These are phyloP conservation scores for Aspergillus jensenii DNA, from an alignment of 2,329 filamentous ascomycete species.

Conservation along the genomic window DNA sequence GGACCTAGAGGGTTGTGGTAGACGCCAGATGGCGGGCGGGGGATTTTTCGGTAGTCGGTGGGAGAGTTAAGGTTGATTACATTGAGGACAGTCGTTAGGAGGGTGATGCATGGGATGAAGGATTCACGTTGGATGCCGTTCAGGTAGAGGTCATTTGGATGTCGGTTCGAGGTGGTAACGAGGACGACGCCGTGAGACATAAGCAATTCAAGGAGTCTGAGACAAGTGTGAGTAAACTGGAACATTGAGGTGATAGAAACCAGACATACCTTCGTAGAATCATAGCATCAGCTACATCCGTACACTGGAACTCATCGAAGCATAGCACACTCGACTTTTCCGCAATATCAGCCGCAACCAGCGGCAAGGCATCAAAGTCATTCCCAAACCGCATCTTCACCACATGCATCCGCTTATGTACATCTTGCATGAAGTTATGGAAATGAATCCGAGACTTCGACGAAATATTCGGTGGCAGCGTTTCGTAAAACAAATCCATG, in stretches of 20 bases:
- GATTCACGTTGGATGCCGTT: constrained; percentile 96
- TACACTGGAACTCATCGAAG: constrained; percentile 99
- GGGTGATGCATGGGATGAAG: constrained; percentile 91
- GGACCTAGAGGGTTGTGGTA: constrained; percentile 86
- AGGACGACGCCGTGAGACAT: constrained; percentile 98
- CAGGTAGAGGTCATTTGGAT: constrained; percentile 94
- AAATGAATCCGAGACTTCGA: constrained; percentile 95
- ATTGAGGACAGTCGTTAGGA: constrained; percentile 78
- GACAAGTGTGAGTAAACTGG: background rate
- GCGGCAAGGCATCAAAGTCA: constrained; percentile 86
- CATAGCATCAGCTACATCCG: constrained; percentile 98
- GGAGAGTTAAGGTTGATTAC: constrained; percentile 94
- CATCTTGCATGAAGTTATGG: constrained; percentile 99
- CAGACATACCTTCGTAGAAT: constrained; percentile 70
- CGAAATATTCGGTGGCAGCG: constrained; percentile 73
- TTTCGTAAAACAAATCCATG: constrained; percentile 98
- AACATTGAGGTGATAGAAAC: background rate
- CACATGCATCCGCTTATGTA: constrained; percentile 85
- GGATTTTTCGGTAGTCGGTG: constrained; percentile 97
- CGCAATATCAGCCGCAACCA: constrained; percentile 92
- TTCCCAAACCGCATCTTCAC: constrained; percentile 87
- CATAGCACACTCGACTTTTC: constrained; percentile 82
- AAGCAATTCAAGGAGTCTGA: constrained; percentile 75
- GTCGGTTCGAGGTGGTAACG: constrained; percentile 94
- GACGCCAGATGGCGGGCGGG: constrained; percentile 85